A percentile compares a stretch with the other conserved stretches of the same genome.
Conservation (phyloP, 768 basidiomycete species). For the Russula brevipes region DNA sequence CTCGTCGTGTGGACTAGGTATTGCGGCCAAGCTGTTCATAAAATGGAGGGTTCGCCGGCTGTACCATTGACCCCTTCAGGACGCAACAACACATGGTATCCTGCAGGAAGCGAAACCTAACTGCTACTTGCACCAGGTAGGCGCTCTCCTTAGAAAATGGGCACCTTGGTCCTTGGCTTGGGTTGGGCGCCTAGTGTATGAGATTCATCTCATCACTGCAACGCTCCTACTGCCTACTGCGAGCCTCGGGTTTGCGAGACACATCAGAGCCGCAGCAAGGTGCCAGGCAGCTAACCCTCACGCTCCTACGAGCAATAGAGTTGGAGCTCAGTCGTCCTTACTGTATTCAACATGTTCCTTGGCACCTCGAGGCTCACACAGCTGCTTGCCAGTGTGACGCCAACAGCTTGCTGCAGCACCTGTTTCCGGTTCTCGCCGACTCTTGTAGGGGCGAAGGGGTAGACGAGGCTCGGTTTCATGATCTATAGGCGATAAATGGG, state of each 20-base stretch:
- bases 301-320: neutral
- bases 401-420: slow-evolving; percentile 6
- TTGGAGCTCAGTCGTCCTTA: neutral
- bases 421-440: slow-evolving; percentile 2
- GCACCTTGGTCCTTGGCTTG: slow-evolving; percentile 1
- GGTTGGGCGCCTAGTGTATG: neutral
- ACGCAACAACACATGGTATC: slow-evolving; percentile 13
- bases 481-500: neutral
- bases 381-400: neutral
- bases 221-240: neutral
- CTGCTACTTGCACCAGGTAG: neutral
- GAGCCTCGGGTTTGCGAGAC: slow-evolving; percentile 3
- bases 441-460: neutral
- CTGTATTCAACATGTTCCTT: neutral
- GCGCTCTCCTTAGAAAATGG: slow-evolving; percentile 2
- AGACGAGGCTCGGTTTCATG: neutral
- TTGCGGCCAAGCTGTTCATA: neutral
- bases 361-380: slow-evolving; percentile 10
- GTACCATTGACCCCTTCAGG: neutral
- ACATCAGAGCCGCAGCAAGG: neutral
- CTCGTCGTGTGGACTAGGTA: neutral
- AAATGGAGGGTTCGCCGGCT: neutral
- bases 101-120: slow-evolving; percentile 12
- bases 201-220: neutral
- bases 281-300: neutral